Percentiles rank a stretch among this genome's conserved stretches.
These are phyloP conservation scores for Larix sibirica DNA, from an alignment of 83 land plant genomes.

Conservation along the genomic window DNA sequence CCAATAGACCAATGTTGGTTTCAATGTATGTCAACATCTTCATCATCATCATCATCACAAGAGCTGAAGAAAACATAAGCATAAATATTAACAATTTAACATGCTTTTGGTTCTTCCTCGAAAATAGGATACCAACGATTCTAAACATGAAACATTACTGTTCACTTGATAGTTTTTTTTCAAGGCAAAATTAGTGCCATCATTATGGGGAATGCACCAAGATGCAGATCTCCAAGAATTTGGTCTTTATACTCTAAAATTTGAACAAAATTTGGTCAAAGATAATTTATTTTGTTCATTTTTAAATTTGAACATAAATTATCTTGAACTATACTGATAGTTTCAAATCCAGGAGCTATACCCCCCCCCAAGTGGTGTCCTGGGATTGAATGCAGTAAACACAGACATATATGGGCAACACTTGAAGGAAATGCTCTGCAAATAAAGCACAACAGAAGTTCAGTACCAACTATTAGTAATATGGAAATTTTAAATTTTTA, in stretches of 20 bases:
- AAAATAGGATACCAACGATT: not conserved
- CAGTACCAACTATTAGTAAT: not conserved
- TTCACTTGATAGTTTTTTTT: not conserved
- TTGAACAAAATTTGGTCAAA: too few species aligned
- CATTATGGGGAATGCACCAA: not conserved
- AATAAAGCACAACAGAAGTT: not conserved
- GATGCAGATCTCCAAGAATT: not conserved
- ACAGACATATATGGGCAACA: conserved; percentile 53
- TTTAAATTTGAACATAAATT: not conserved
- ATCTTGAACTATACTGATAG: conserved; percentile 1
- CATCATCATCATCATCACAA: too few species aligned
- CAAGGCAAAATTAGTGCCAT: not conserved
- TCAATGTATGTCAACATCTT: too few species aligned
- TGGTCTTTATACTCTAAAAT: not conserved
- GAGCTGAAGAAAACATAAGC: not conserved
- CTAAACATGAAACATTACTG: not conserved
- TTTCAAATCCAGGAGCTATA: conserved; percentile 50
- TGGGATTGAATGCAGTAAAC: conserved; percentile 54
- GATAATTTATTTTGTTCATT: too few species aligned
- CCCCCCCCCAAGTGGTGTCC: conserved; percentile 80
- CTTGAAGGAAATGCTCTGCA: conserved; percentile 61
- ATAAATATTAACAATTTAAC: not conserved
- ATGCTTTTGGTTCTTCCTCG: not conserved
- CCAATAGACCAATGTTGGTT: too few species aligned
- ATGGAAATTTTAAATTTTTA: not conserved